A percentile compares a stretch with the other conserved stretches of the same genome.
Conservation (phyloP, 352 stramenopile species). For the Phytophthora cactorum region DNA sequence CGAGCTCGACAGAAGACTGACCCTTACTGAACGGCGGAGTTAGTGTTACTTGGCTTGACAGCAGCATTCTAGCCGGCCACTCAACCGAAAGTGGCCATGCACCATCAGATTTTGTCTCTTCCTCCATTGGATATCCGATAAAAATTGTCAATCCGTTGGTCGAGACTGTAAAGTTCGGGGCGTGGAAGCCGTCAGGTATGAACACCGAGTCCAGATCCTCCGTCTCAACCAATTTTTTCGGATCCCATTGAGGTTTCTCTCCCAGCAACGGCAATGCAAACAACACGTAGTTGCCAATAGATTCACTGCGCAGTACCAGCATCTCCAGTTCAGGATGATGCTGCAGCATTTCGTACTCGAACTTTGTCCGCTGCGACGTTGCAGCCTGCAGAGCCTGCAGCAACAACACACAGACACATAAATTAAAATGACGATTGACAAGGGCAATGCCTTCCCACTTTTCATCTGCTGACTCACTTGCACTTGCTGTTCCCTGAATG, state of each 20-base stretch:
- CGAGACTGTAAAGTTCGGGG: constrained; percentile 25
- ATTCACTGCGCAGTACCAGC: constrained; percentile 21
- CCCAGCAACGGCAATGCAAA: constrained; percentile 49
- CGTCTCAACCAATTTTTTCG: constrained; percentile 6
- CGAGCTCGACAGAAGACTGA: constrained; percentile 44
- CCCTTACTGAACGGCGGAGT: constrained; percentile 26
- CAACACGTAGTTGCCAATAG: constrained; percentile 15
- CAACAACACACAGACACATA: not conserved
- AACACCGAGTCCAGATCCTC: constrained; percentile 28
- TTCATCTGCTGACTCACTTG: constrained; percentile 30
- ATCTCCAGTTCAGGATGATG: constrained; percentile 42
- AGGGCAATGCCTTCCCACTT: constrained; percentile 2
- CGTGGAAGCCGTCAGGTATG: constrained; percentile 35
- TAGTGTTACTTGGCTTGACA: constrained; percentile 56
- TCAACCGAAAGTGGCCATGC: constrained; percentile 37
- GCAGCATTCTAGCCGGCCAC: constrained; percentile 36
- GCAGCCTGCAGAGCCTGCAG: constrained; percentile 18
- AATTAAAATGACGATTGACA: constrained; percentile 2
- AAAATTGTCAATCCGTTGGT: constrained; percentile 27
- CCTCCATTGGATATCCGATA: constrained; percentile 32
- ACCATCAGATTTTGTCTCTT: constrained; percentile 8
- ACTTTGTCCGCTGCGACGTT: constrained; percentile 32
- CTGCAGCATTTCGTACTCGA: constrained; percentile 58
- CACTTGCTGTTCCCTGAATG: constrained; percentile 35
- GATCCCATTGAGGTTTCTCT: constrained; percentile 30